Base-by-base conservation (phyloP, 2,329 filamentous ascomycete species). In the Ceratocystis alfenasii region DNA sequence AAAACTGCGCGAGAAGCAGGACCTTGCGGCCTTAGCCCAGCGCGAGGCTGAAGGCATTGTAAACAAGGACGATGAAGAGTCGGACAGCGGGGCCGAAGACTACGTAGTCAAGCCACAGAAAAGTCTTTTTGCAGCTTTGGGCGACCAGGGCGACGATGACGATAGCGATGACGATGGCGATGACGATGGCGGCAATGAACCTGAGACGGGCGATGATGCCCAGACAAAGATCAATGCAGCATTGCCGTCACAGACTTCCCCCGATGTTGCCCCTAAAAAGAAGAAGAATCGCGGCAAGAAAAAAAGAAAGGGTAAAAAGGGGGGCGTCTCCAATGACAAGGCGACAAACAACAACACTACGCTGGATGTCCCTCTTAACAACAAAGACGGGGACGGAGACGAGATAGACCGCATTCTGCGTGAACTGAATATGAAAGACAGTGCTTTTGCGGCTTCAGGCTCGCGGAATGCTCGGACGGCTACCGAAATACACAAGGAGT, bases 341-440 rank as follows among this genome's bases (percentile, higher is more conserved):
- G 53, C 17, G 25, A 20, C 6, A 28, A 53, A 64, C 45, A 22
- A 64, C 45, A 22, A 41, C 10, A 64, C 30, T 8, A 17, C 20
- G n/a, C 5, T n/a, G 48, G 22, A 6, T 10, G 5, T 20, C 41
- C 1, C 25, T n/a, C 7, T 15, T 17, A 17, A 53, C 20, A 28
- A 7, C 69, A 1, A 46, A 68, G 0, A 66, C 12, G 71, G 71
- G 30, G 74, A 73, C 0, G 73, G 78, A 25, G 81, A 84, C 67
- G 82, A 85, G 69, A 84, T 85, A 64, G 82, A 84, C 69, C 76
- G 76, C 66, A 82, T 79, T 1, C 75, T 85, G 48, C 74, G 76
- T 66, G 78, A 81, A 68, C 75, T 84, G 63, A 33, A 20, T 12
- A 22, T 17, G 41, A 44, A 63, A 46, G 61, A 48, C 41, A n/a